phyloP scores from a whole-genome alignment of 1,284 basidiomycete genomes.

The Neotropicomus parvogracilis region DNA sequence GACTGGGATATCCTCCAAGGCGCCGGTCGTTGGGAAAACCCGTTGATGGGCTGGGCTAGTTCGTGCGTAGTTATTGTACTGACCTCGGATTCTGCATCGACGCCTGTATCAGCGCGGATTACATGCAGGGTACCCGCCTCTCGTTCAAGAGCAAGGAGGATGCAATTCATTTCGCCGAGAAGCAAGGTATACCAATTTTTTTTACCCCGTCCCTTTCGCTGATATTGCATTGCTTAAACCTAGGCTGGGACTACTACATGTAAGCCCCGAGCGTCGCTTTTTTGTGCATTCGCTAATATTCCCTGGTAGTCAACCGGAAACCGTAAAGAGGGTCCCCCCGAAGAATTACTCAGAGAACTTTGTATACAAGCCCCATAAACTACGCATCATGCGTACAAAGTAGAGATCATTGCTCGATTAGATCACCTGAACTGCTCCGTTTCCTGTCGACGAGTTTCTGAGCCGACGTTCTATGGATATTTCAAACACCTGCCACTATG shows the following conservation, averaged over 20 bases:
- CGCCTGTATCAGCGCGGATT: constrained; percentile 74
- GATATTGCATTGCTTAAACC: not conserved
- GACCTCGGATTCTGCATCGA: not conserved
- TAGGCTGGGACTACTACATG: constrained; percentile 79
- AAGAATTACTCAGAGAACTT: constrained; percentile 96
- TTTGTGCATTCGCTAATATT: constrained; percentile 1
- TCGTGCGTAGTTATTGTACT: constrained; percentile 56
- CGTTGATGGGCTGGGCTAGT: constrained; percentile 96
- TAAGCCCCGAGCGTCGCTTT: constrained; percentile 36
- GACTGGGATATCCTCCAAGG: constrained; percentile 93
- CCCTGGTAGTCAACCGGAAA: constrained; percentile 57
- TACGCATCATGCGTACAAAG: constrained; percentile 91
- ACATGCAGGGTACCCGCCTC: constrained; percentile 91
- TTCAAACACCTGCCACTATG: not conserved
- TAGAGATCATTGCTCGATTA: constrained; percentile 44
- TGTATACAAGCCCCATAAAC: constrained; percentile 75
- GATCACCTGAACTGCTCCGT: constrained; percentile 5
- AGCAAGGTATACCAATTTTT: constrained; percentile 61
- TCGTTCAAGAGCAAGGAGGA: constrained; percentile 89
- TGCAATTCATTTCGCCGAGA: constrained; percentile 91
- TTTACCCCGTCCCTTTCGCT: not conserved
- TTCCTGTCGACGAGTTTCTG: not conserved
- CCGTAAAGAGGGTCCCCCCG: constrained; percentile 74
- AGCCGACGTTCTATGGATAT: not conserved
- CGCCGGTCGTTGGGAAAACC: constrained; percentile 95